phyloP scores from a whole-genome alignment of 768 basidiomycete genomes.

The Auricularia auricula-judae region DNA sequence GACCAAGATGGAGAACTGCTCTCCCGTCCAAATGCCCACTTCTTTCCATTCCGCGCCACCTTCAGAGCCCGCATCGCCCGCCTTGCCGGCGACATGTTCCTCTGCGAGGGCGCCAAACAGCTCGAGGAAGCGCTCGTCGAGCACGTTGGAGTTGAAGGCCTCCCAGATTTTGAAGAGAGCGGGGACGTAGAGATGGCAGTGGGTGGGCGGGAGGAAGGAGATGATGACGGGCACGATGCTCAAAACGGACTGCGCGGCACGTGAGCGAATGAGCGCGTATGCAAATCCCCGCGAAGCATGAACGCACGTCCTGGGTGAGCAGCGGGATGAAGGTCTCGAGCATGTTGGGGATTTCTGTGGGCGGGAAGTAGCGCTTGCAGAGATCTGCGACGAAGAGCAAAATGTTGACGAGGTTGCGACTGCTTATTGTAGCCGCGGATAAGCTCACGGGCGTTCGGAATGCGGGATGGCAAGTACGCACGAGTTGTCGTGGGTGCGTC shows the following conservation, averaged over 20 bases:
- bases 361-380: slow-evolving; percentile 58
- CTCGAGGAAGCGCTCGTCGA: slow-evolving; percentile 69
- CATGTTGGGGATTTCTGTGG: slow-evolving; percentile 58
- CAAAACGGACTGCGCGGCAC: slow-evolving; percentile 40
- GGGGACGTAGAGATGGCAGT: slow-evolving; percentile 59
- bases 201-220: slow-evolving; percentile 63
- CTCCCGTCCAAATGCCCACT: slow-evolving; percentile 80
- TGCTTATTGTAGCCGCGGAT: slow-evolving; percentile 11
- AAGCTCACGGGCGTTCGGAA: background rate
- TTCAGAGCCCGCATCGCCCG: slow-evolving; percentile 41
- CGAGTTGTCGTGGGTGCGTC: slow-evolving; percentile 47
- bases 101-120: slow-evolving; percentile 59
- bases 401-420: slow-evolving; percentile 60
- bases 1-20: slow-evolving; percentile 74
- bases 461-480: slow-evolving; percentile 22
- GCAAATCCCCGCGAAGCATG: background rate
- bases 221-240: slow-evolving; percentile 66
- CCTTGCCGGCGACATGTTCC: slow-evolving; percentile 52
- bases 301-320: slow-evolving; percentile 56
- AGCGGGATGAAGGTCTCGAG: slow-evolving; percentile 59
- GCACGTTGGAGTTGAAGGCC: slow-evolving; percentile 58
- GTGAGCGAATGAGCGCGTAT: background rate
- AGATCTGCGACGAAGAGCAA: slow-evolving; percentile 63
- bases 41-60: slow-evolving; percentile 61
- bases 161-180: slow-evolving; percentile 68